phyloP scores from a whole-genome alignment of 305 asterid genomes.

The Fraxinus sp. region DNA sequence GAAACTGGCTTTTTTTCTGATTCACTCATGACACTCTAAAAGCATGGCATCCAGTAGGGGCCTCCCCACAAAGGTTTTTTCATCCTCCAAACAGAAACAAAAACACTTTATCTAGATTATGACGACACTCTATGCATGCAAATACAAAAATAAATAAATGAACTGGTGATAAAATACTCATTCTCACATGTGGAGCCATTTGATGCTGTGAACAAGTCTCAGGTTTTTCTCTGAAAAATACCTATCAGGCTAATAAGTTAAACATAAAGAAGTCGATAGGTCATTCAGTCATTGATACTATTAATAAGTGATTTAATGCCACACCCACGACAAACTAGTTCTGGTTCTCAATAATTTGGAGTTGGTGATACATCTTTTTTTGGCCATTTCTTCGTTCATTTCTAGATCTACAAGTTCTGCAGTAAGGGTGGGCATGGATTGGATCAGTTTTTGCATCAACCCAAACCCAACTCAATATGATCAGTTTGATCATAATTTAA shows the following conservation, averaged over 20 bases:
- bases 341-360: not conserved
- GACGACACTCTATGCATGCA: not conserved
- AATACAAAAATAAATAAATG: not conserved
- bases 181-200: not conserved
- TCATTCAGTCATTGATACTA: not conserved
- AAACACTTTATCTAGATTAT: slow-evolving; percentile 14
- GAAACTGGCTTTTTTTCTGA: slow-evolving; percentile 13
- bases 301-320: not conserved
- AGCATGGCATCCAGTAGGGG: slow-evolving; percentile 29
- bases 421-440: too few species aligned
- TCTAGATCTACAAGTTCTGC: not conserved
- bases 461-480: too few species aligned
- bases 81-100: slow-evolving; percentile 16
- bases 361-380: not conserved
- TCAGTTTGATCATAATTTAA: too few species aligned
- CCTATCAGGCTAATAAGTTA: not conserved
- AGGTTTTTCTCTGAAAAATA: not conserved
- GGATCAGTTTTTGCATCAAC: too few species aligned
- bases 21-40: slow-evolving; percentile 2
- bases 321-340: not conserved
- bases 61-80: slow-evolving; percentile 16
- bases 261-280: not conserved
- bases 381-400: not conserved
- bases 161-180: not conserved
- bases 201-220: not conserved